Base-by-base conservation (phyloP, 805 yeast species). In the Wickerhamomyces subpelliculosus region DNA sequence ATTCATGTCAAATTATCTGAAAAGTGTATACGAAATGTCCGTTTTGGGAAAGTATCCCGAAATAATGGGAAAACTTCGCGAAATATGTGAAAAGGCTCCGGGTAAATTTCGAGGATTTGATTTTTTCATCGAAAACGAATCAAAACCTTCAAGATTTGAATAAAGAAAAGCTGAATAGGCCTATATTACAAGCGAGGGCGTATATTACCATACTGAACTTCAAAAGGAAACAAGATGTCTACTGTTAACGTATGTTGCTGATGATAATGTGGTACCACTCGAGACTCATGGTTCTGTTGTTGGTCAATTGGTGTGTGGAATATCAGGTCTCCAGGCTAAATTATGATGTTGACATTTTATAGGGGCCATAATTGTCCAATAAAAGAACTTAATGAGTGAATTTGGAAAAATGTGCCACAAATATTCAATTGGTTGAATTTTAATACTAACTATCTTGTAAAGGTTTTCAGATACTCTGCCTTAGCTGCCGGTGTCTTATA, bases 401-500 rank as follows among this genome's bases (percentile, higher is more conserved):
- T n/a, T n/a, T n/a, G 25, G 25, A 11, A 23, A 23, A 23, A 23
- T 23, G 25, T 11, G 10, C 11, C 8, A 23, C 11, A 11, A 23
- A 23, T 8, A 11, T 21, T 21, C 23, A 25, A 24, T 25, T 13
- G 27, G 9, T n/a, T n/a, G n/a, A 10, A 25, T 27, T 27, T 18
- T 6, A 4, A 12, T 29, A 29, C 22, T 14, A 22, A 32, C 25
- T 14, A 16, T n/a, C 46, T 18, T 14, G 13, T 17, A 37, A 39
- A 84, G 83, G 88, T 89, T 58, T 76, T 89, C 60, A 86, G 97
- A 80, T 90, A 93, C 80, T 71, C 95, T 51, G 82, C 94, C 39
- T 75, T 90, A 51, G 90, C 84, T 38, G 77, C 86, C 51, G 98
- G 98, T 64, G 70, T 89, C 42, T 72, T 77, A 45, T 86, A 85